phyloP scores from a whole-genome alignment of 345 rosid species.

The Salix viminalis region DNA sequence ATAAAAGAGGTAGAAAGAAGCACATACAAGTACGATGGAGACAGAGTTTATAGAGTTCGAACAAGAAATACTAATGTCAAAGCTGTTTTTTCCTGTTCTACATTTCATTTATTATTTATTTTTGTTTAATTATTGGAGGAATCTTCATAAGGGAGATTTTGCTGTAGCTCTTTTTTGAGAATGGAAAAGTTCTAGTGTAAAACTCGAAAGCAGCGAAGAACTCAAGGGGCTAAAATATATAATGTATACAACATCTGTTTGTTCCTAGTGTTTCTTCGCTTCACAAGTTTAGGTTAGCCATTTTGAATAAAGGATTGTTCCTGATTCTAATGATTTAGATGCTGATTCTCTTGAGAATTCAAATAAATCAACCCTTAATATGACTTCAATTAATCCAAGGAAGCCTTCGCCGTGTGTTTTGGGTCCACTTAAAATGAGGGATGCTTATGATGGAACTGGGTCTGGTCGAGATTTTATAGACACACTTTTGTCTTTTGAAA shows the following conservation, averaged over 20 bases:
- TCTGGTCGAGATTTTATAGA: constrained; percentile 33
- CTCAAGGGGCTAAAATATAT: background rate
- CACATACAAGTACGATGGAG: background rate
- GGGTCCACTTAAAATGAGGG: constrained; percentile 49
- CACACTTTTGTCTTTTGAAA: constrained; percentile 28
- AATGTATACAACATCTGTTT: background rate
- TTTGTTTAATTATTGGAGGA: background rate
- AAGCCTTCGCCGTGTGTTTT: constrained; percentile 19
- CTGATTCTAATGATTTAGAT: constrained; percentile 46
- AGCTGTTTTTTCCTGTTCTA: background rate
- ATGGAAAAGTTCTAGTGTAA: background rate
- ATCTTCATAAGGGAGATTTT: background rate
- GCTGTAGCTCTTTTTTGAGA: background rate
- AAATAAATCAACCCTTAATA: background rate
- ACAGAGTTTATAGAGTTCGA: background rate
- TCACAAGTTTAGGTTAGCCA: background rate
- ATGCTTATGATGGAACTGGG: constrained; percentile 36
- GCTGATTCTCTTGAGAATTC: constrained; percentile 19
- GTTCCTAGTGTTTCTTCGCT: background rate
- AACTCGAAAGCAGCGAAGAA: background rate
- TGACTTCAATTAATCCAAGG: background rate
- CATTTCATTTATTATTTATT: background rate
- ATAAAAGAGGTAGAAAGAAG: background rate
- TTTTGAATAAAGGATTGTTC: background rate
- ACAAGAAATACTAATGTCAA: background rate